These are phyloP conservation scores for Mycena latifolia DNA, from an alignment of 768 basidiomycete genomes.

Conservation along the genomic window DNA sequence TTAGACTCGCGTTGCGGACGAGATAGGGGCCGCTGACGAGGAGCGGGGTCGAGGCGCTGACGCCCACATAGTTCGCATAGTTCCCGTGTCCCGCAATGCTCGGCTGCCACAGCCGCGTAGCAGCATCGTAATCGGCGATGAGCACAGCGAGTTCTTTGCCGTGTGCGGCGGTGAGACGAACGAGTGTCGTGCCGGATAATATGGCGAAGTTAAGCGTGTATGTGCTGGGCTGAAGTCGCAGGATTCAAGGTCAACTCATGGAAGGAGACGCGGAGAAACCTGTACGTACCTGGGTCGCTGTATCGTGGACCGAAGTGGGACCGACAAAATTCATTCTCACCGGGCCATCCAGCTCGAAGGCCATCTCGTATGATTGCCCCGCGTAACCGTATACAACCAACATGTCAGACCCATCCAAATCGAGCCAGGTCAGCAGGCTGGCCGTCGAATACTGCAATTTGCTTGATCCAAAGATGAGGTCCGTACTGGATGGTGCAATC, in stretches of 20 bases:
- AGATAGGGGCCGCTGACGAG: conserved; percentile 59
- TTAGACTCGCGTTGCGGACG: conserved; percentile 51
- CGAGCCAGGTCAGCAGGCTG: conserved; percentile 60
- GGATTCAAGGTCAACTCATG: too few species aligned
- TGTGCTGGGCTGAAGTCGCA: conserved; percentile 3
- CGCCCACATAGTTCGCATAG: conserved; percentile 57
- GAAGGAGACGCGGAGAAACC: neutral
- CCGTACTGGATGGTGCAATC: conserved; percentile 46
- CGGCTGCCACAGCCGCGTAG: conserved; percentile 42
- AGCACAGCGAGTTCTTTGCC: conserved; percentile 46
- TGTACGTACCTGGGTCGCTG: conserved; percentile 11
- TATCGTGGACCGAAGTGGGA: conserved; percentile 14
- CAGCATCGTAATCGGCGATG: conserved; percentile 59
- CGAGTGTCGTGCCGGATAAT: conserved; percentile 14
- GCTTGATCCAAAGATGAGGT: conserved; percentile 63
- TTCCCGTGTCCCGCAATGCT: conserved; percentile 16
- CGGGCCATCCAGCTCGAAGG: conserved; percentile 47
- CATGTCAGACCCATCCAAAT: conserved; percentile 54
- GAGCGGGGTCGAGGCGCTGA: conserved; percentile 65
- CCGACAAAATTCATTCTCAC: conserved; percentile 4
- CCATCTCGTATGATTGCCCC: conserved; percentile 49
- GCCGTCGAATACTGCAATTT: conserved; percentile 68
- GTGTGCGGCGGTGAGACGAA: conserved; percentile 13
- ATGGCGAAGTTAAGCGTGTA: conserved; percentile 22
- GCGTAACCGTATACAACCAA: conserved; percentile 56